Evolutionary conservation across 2,329 filamentous ascomycete genomes (phyloP).

Genomic region (Cladophialophora carrionii): DNA sequence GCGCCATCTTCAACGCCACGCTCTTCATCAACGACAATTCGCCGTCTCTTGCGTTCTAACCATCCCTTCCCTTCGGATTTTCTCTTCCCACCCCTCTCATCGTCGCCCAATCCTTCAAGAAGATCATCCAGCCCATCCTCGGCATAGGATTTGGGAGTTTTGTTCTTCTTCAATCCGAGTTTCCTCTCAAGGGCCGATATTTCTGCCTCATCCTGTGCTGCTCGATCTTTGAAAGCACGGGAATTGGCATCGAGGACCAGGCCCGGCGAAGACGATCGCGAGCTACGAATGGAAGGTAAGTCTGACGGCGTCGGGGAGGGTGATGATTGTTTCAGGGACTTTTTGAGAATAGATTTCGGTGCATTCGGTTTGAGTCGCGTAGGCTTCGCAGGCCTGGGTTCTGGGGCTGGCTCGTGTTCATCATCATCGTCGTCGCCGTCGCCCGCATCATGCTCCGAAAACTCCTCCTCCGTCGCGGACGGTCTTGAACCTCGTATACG

Average conservation of each 20-base stretch:
- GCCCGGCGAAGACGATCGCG: slow-evolving; percentile 36
- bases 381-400: not conserved
- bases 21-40: slow-evolving; percentile 39
- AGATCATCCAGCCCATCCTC: slow-evolving; percentile 85
- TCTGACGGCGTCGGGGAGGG: slow-evolving; percentile 22
- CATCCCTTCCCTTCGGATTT: slow-evolving; percentile 68
- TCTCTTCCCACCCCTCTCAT: slow-evolving; percentile 54
- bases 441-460: slow-evolving; percentile 40
- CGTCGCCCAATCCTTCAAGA: slow-evolving; percentile 66
- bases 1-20: slow-evolving; percentile 40
- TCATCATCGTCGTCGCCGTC: slow-evolving; percentile 41
- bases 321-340: slow-evolving; percentile 26
- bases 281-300: slow-evolving; percentile 16
- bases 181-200: slow-evolving; percentile 87
- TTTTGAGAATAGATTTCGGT: slow-evolving; percentile 47
- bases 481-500: slow-evolving; percentile 26
- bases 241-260: slow-evolving; percentile 41
- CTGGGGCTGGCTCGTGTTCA: not conserved
- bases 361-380: slow-evolving; percentile 34
- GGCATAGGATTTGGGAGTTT: slow-evolving; percentile 70
- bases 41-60: slow-evolving; percentile 49
- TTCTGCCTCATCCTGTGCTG: slow-evolving; percentile 82
- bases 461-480: slow-evolving; percentile 36
- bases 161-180: slow-evolving; percentile 78
- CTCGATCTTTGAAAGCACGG: slow-evolving; percentile 59